Evolutionary conservation across 345 rosid genomes (phyloP).

Genomic region (Gossypium ekmanianum): DNA sequence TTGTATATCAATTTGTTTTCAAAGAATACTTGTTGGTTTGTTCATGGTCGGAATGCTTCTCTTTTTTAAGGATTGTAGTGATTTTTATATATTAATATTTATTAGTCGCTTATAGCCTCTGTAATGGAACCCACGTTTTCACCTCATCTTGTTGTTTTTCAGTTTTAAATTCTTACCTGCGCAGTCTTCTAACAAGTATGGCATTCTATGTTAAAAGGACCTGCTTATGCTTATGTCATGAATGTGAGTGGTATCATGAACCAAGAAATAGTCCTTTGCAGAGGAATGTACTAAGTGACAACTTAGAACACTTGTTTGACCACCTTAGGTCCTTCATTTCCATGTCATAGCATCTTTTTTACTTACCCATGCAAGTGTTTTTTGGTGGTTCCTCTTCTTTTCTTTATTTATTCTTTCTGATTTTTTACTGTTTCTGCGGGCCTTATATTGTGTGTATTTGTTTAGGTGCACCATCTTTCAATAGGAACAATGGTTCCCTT

Average conservation of each 20-base stretch:
- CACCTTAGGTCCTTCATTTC: background rate
- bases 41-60: background rate
- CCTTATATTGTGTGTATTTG: background rate
- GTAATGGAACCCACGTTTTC: background rate
- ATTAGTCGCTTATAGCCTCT: background rate
- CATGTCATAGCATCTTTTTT: too few relatives aligned
- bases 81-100: background rate
- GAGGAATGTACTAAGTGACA: background rate
- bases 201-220: background rate
- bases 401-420: background rate
- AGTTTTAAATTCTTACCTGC: background rate
- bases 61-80: background rate
- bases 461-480: background rate
- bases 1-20: background rate
- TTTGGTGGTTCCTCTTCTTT: background rate
- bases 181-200: background rate
- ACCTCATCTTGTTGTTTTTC: background rate
- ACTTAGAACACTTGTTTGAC: background rate
- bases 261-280: background rate
- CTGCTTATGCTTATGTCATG: background rate
- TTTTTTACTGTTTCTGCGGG: background rate
- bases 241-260: background rate
- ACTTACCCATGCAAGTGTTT: background rate
- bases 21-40: background rate
- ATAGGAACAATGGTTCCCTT: background rate